Base-by-base conservation (phyloP, 2,329 filamentous ascomycete species). In the Harringtonia aguacate region DNA sequence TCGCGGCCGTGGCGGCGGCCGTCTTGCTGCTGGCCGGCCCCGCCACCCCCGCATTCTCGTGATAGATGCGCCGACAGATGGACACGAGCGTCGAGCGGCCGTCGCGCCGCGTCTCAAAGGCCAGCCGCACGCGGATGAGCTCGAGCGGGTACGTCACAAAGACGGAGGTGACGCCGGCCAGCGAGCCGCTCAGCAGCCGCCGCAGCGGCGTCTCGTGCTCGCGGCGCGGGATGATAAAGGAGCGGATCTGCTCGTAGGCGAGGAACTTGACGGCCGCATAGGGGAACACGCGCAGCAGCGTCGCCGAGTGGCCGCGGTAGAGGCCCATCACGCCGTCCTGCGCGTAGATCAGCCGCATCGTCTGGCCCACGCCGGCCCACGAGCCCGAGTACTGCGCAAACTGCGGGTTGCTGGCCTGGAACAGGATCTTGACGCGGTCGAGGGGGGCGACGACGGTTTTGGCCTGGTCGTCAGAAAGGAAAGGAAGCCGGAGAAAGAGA, bases 231-330 rank as follows among this genome's bases (percentile, higher is more conserved):
- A 98, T 97, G 28, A 97, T 58, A 14, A 81, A 56, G 13, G 83
- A 78, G 47, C 92, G 85, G 51, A 95, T 86, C 63, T 98, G 92
- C 62, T 98, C 92, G 67, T 98, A 98, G 37, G 90, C 89, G 35
- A 98, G 76, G 58, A 98, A 98, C 59, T 98, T 98, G 64, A 97
- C 95, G 37, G 86, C 90, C 15, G 90, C 92, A 61, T 98, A 98
- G 7, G 92, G 92, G 56, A 97, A 98, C 50, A 98, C 94, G 51
- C 92, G 82, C 42, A 97, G 72, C 3, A 98, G 70, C 0, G 92
- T 98, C 3, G 89, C 92, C 4, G 88, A 95, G 61, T 98, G 92
- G 8, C 92, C 92, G 42, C 92, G 84, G 65, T 88, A 98, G 8
- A 98, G 72, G 1, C 92, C 92, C 12, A 70, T 60, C 2, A 75